Percentiles rank a stretch among this genome's conserved stretches.
These are phyloP conservation scores for Dioscorea zingiberensis DNA, from an alignment of 106 monocot species.

Conservation along the genomic window DNA sequence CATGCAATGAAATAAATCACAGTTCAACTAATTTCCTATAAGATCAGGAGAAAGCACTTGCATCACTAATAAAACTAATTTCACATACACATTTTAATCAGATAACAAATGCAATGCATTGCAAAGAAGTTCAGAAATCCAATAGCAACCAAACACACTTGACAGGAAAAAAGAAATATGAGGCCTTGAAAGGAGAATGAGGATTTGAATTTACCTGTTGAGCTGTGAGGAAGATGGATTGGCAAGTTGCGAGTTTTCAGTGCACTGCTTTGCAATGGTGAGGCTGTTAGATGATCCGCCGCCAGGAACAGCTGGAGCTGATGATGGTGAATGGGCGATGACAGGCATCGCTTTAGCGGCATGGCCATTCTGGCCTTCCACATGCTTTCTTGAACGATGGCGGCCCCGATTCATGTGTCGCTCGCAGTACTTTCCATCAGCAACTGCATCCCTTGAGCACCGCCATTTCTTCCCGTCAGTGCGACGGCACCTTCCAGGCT, in stretches of 20 bases:
- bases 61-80: too few relatives aligned
- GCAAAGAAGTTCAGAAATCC: too few relatives aligned
- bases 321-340: slow-evolving; percentile 30
- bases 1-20: too few relatives aligned
- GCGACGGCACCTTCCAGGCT: slow-evolving; percentile 89
- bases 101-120: too few relatives aligned
- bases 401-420: slow-evolving; percentile 96
- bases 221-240: slow-evolving; percentile 20
- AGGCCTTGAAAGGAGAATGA: too few relatives aligned
- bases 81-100: too few relatives aligned
- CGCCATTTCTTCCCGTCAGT: slow-evolving; percentile 99
- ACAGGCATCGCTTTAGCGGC: slow-evolving; percentile 47
- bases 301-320: slow-evolving; percentile 15
- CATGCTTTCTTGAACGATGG: slow-evolving; percentile 99
- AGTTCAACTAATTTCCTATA: too few relatives aligned
- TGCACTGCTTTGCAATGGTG: slow-evolving; percentile 21
- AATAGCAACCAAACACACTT: too few relatives aligned
- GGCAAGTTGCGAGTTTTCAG: slow-evolving; percentile 16
- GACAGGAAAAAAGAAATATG: too few relatives aligned
- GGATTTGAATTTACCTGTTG: slow-evolving; percentile 17
- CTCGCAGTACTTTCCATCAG: slow-evolving; percentile 94
- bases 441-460: slow-evolving; percentile 93
- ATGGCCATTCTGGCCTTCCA: slow-evolving; percentile 93
- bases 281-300: slow-evolving; percentile 19
- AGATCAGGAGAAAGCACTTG: too few relatives aligned